Evolutionary conservation across 2,329 filamentous ascomycete genomes (phyloP).

Genomic region (Pseudogymnoascus sp.): DNA sequence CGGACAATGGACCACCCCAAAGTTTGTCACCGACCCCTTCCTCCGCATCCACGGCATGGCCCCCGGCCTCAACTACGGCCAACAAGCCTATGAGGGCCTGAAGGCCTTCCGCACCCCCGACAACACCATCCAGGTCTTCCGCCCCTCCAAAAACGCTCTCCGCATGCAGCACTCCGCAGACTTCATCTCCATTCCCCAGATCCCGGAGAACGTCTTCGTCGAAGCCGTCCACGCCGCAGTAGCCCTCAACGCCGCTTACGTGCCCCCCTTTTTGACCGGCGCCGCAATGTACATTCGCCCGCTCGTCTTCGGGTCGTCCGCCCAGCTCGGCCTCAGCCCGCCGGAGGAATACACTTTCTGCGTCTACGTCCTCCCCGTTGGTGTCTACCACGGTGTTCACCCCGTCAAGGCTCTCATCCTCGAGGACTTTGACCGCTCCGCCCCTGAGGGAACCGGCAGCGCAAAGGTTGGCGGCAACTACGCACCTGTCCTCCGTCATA

Average conservation of each 20-base stretch:
- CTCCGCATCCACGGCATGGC: conserved; percentile 92
- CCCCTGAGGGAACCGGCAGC: conserved; percentile 80
- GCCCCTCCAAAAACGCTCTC: conserved; percentile 72
- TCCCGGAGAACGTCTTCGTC: conserved; percentile 70
- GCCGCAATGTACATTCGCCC: conserved; percentile 91
- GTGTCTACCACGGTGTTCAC: conserved; percentile 85
- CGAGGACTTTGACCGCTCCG: conserved; percentile 87
- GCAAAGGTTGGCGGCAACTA: conserved; percentile 98
- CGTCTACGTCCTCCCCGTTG: conserved; percentile 85
- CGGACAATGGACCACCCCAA: conserved; percentile 66
- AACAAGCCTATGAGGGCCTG: conserved; percentile 97
- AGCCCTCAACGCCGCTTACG: conserved; percentile 78
- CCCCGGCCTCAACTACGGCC: conserved; percentile 90
- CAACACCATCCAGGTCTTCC: conserved; percentile 72
- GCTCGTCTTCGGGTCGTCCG: conserved; percentile 75
- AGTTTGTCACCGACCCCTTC: conserved; percentile 75
- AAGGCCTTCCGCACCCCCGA: conserved; percentile 85
- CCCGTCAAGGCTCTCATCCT: conserved; percentile 83
- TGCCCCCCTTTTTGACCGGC: conserved; percentile 81
- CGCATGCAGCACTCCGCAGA: conserved; percentile 79
- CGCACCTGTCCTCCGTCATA: conserved; percentile 81
- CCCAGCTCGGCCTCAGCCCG: conserved; percentile 77
- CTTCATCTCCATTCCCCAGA: conserved; percentile 73
- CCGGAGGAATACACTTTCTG: conserved; percentile 89
- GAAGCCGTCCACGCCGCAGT: conserved; percentile 73